Base-by-base conservation (phyloP, 2,329 filamentous ascomycete species). In the Thelonectria blattea region DNA sequence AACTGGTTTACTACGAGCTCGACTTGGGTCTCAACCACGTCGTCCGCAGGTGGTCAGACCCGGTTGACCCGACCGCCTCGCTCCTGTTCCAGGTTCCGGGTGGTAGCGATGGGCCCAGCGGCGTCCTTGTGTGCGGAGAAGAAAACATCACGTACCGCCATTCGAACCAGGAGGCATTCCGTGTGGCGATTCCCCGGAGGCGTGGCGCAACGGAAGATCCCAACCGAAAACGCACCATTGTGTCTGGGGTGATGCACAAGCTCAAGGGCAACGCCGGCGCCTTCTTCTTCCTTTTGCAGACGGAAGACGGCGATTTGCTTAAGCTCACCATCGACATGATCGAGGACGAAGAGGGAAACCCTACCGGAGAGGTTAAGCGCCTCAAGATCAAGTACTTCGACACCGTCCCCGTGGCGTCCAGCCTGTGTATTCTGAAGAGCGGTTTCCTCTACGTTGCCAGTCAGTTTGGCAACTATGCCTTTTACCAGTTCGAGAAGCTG, bases 381-480 rank as follows among this genome's bases (percentile, higher is more conserved):
- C 80, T 99, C 59, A 95, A 92, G 75, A 91, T 99, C 78, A 97
- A 97, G 75, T 99, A 98, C 76, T 99, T 98, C 70, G 95, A 99
- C 71, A 99, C 95, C 0, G 91, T 97, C 3, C 94, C 96, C 0
- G 83, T 96, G 39, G 92, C 93, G 0, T 89, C 91, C 0, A 96
- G 87, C 72, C 84, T 99, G 46, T 92, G 93, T 74, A 97, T 99
- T 67, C 78, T 99, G 67, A 97, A 97, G 78, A 97, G 93, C 66
- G 96, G 95, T 27, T 99, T 97, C 73, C 84, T 99, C 11, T 99
- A 95, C 71, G 90, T 94, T 54, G 92, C 93, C 8, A 92, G 91
- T 71, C 94, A 99, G 76, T 93, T 91, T 65, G 95, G 96, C 30
- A 95, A 97, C 73, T 91, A 96, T 73, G 88, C 93, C 61, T 93